phyloP scores from a whole-genome alignment of 2,329 filamentous ascomycete genomes.

The Emericellopsis cladophorae region DNA sequence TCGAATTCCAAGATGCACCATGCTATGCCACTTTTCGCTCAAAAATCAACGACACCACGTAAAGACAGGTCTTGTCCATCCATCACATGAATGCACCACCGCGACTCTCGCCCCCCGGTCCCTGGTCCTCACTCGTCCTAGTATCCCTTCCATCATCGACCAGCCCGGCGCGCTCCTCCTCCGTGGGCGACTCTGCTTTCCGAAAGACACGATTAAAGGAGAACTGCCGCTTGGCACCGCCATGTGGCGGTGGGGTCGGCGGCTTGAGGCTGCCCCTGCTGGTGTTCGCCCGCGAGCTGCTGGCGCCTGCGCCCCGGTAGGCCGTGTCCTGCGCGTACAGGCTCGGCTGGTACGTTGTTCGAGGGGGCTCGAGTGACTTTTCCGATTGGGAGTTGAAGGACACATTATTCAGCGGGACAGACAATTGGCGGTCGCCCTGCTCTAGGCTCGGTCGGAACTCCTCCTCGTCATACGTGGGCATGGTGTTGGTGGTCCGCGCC shows the following conservation, averaged over 20 bases:
- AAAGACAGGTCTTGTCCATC: neutral
- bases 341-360: slow-evolving; percentile 33
- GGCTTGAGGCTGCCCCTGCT: slow-evolving; percentile 26
- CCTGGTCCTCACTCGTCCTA: neutral
- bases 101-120: neutral
- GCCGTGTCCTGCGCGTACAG: slow-evolving; percentile 27
- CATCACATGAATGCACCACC: neutral
- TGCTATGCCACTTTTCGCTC: too few species aligned
- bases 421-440: slow-evolving; percentile 23
- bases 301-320: slow-evolving; percentile 28
- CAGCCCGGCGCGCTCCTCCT: slow-evolving; percentile 72
- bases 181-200: slow-evolving; percentile 37
- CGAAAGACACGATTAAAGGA: slow-evolving; percentile 80
- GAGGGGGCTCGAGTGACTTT: slow-evolving; percentile 21
- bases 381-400: slow-evolving; percentile 15
- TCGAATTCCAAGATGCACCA: too few species aligned
- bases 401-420: slow-evolving; percentile 51
- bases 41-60: neutral
- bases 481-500: slow-evolving; percentile 18
- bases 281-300: slow-evolving; percentile 16
- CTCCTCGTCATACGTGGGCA: slow-evolving; percentile 15
- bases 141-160: slow-evolving; percentile 53
- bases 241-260: slow-evolving; percentile 48
- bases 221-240: slow-evolving; percentile 59
- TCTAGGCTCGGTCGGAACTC: slow-evolving; percentile 22